Evolutionary conservation across 352 stramenopile species (phyloP).

Genomic region (Pythium brachiatum): DNA sequence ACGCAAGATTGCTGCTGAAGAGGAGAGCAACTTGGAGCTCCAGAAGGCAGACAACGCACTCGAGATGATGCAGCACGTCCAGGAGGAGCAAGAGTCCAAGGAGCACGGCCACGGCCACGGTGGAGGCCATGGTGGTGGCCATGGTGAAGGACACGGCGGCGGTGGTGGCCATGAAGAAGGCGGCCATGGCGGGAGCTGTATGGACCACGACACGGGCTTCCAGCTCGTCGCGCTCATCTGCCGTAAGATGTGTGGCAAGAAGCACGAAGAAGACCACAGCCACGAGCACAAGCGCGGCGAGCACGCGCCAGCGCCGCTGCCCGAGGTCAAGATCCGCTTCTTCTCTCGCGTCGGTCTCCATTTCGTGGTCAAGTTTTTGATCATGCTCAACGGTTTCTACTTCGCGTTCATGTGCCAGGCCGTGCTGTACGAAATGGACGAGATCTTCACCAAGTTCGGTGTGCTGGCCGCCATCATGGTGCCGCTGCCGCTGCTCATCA

Average conservation of each 20-base stretch:
- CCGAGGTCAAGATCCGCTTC: constrained; percentile 22
- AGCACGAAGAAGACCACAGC: constrained; percentile 6
- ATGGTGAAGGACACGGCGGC: neutral
- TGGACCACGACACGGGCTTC: constrained; percentile 20
- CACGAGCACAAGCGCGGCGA: neutral
- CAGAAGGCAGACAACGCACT: constrained; percentile 14
- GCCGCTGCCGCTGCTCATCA: constrained; percentile 17
- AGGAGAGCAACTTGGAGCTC: constrained; percentile 11
- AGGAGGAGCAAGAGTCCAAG: constrained; percentile 14
- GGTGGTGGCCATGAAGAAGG: constrained; percentile 1
- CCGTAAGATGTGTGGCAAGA: constrained; percentile 12
- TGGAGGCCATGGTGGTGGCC: constrained; percentile 7
- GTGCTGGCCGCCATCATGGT: neutral
- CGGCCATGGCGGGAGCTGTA: constrained; percentile 17
- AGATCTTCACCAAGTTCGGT: constrained; percentile 14
- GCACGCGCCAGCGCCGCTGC: constrained; percentile 3
- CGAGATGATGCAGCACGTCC: constrained; percentile 21
- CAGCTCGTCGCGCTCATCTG: constrained; percentile 14
- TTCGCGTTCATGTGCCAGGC: constrained; percentile 22
- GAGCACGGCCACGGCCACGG: constrained; percentile 9
- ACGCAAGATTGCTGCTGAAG: constrained; percentile 15
- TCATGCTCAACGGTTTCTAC: constrained; percentile 28
- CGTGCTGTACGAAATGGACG: constrained; percentile 20
- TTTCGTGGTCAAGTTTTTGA: constrained; percentile 20
- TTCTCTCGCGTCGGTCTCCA: constrained; percentile 20